A percentile compares a stretch with the other conserved stretches of the same genome.
phyloP scores from a whole-genome alignment of 2,329 filamentous ascomycete genomes.

The Fusarium decemcellulare region DNA sequence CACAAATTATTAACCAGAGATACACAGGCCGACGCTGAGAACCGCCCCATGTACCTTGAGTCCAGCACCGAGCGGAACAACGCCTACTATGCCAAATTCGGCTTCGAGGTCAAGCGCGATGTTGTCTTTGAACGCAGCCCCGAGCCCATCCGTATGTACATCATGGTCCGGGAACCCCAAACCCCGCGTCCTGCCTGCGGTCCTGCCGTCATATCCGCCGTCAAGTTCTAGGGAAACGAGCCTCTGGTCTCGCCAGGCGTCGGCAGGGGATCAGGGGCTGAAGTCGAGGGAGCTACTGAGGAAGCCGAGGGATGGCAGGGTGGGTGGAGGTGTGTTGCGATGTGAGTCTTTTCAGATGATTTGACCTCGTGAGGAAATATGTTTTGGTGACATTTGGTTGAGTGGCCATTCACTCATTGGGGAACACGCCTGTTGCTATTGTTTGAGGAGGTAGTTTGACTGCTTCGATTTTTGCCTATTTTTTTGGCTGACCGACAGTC shows the following conservation, averaged over 20 bases:
- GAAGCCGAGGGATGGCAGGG: constrained; percentile 2
- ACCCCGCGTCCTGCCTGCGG: constrained; percentile 47
- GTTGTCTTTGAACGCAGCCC: constrained; percentile 73
- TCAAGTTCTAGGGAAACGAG: constrained; percentile 45
- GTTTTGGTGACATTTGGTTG: not conserved
- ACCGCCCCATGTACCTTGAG: constrained; percentile 82
- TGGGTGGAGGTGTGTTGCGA: constrained; percentile 30
- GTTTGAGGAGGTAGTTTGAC: constrained; percentile 5
- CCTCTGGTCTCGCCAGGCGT: constrained; percentile 32
- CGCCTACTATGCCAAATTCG: constrained; percentile 81
- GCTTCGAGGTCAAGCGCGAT: constrained; percentile 76
- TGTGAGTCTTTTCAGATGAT: constrained; percentile 29
- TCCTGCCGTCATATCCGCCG: constrained; percentile 36
- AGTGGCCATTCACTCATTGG: constrained; percentile 21
- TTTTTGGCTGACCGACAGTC: constrained; percentile 29
- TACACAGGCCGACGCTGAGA: constrained; percentile 76
- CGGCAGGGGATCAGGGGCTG: constrained; percentile 34
- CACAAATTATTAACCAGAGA: not conserved
- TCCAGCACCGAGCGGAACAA: constrained; percentile 79
- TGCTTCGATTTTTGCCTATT: constrained; percentile 11
- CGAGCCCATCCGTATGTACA: constrained; percentile 76
- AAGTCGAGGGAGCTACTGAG: constrained; percentile 21
- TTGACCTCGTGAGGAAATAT: constrained; percentile 1
- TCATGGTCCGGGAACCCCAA: constrained; percentile 85
- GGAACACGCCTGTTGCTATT: not conserved